These are phyloP conservation scores for Ambrosiella cleistominuta DNA, from an alignment of 2,329 filamentous ascomycete species.

Conservation along the genomic window DNA sequence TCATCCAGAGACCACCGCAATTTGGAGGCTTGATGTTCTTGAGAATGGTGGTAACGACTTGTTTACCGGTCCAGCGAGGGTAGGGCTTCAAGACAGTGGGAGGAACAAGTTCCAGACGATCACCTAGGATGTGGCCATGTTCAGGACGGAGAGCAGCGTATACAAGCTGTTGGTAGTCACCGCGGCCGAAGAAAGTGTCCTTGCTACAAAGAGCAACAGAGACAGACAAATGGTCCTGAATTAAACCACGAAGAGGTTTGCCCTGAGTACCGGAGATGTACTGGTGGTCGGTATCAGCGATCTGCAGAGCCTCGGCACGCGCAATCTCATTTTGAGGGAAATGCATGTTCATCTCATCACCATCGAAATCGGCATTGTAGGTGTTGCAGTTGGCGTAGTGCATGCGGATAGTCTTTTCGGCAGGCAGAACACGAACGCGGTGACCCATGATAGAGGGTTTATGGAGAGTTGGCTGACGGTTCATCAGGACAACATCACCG, in stretches of 20 bases:
- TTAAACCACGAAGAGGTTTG: slow-evolving; percentile 83
- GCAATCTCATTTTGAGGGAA: slow-evolving; percentile 96
- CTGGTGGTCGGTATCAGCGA: slow-evolving; percentile 93
- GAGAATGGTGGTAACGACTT: slow-evolving; percentile 79
- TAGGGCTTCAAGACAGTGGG: slow-evolving; percentile 71
- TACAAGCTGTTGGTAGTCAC: slow-evolving; percentile 83
- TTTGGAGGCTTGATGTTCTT: slow-evolving; percentile 74
- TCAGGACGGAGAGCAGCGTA: slow-evolving; percentile 83
- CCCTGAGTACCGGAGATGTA: slow-evolving; percentile 89
- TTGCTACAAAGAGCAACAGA: slow-evolving; percentile 78
- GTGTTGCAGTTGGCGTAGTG: slow-evolving; percentile 99
- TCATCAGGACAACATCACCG: slow-evolving; percentile 96
- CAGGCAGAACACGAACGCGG: slow-evolving; percentile 74
- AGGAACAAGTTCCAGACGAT: slow-evolving; percentile 62
- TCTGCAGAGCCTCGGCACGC: slow-evolving; percentile 74
- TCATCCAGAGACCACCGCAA: slow-evolving; percentile 61
- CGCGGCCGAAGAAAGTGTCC: slow-evolving; percentile 76
- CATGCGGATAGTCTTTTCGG: slow-evolving; percentile 97
- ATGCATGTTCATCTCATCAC: slow-evolving; percentile 99
- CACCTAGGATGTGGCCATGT: slow-evolving; percentile 68
- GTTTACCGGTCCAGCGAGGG: slow-evolving; percentile 85
- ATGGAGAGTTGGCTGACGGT: slow-evolving; percentile 90
- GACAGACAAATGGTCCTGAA: slow-evolving; percentile 96
- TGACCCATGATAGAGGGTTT: slow-evolving; percentile 99
- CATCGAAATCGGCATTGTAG: slow-evolving; percentile 98